Evolutionary conservation across 2,329 filamentous ascomycete genomes (phyloP), one percentile per base, ranked within the genome.

Genomic region (Aspergillus novofumigatus): DNA sequence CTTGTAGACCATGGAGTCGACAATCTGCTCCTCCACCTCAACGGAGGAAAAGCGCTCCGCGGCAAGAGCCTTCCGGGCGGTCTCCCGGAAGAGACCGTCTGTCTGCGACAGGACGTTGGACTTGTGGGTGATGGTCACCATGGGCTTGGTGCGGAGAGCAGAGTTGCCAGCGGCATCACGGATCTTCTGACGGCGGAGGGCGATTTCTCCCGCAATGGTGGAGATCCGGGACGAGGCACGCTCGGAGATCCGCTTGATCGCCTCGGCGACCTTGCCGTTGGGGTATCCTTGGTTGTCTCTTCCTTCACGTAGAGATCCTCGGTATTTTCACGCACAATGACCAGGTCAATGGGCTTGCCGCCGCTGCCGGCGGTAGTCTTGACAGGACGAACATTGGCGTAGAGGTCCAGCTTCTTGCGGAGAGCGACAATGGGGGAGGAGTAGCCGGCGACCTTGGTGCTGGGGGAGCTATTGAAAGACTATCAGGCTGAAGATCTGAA

Each of bases 1-100:
- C 82, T 97, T 97, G 86, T 97, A 97, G 57, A 97, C 92, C 94
- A 99, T 99, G 60, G 89, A 93, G 78, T 99, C 94, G 62, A 99
- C 93, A 67, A 99, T 99, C 80, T 99, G 94, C 82, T 97, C 94
- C 77, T 97, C 94, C 54, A 97, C 82, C 45, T 78, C 78, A 54
- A 96, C 80, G 52, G 75, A 77, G 59, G 77, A 76, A 79, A 90
- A 97, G 64, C 80, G 82, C 11, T 83, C 65, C 52, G 82, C 81
- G 28, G 86, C 82, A 8, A 97, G 86, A 3, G 90, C 91, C 29
- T 82, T 81, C 65, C 90, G 87, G 17, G 90, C 86, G 4, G 90
- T 89, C 66, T 88, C 81, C 65, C 94, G 88, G 86, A 99, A 99
- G 50, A 99, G 85, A 32, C 94, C 94, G 77, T 99, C 94, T 17